phyloP scores from a whole-genome alignment of 495 filamentous ascomycete genomes.

The Penicillium canariense region DNA sequence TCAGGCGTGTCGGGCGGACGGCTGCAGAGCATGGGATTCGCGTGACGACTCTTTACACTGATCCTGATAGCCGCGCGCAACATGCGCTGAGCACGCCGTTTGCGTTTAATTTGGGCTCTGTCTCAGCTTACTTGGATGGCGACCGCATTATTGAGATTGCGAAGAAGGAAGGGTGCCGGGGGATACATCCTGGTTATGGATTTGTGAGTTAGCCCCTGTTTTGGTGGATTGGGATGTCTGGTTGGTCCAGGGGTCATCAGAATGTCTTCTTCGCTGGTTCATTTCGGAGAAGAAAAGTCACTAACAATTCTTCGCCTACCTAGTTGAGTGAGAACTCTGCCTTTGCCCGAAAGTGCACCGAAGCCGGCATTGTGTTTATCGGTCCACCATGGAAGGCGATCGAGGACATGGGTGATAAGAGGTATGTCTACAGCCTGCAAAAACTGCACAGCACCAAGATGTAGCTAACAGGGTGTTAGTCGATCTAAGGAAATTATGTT shows the following conservation, averaged over 20 bases:
- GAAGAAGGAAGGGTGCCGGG: slow-evolving; percentile 78
- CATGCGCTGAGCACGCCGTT: slow-evolving; percentile 84
- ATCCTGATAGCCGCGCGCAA: slow-evolving; percentile 81
- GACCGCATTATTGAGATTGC: slow-evolving; percentile 87
- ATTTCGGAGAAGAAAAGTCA: background rate
- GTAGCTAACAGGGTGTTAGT: slow-evolving; percentile 32
- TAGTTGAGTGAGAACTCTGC: slow-evolving; percentile 82
- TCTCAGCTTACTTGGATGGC: slow-evolving; percentile 86
- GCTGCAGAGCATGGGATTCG: slow-evolving; percentile 85
- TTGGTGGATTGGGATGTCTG: background rate
- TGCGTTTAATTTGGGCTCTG: slow-evolving; percentile 75
- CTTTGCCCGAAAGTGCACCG: slow-evolving; percentile 85
- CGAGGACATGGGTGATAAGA: slow-evolving; percentile 97
- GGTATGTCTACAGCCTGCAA: slow-evolving; percentile 36
- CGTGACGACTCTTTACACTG: slow-evolving; percentile 92
- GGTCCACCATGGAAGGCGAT: slow-evolving; percentile 91
- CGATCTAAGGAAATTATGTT: slow-evolving; percentile 94
- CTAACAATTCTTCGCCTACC: background rate
- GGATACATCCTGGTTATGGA: slow-evolving; percentile 94
- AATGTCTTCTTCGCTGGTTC: background rate
- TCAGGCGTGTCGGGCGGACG: slow-evolving; percentile 78
- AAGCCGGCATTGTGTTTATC: slow-evolving; percentile 92
- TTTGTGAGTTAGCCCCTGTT: slow-evolving; percentile 60
- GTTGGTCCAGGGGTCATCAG: background rate
- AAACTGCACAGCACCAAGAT: background rate